Evolutionary conservation across 1,139 yeast genomes (phyloP), one percentile per base, ranked within the genome.

Genomic region (Arxiozyma heterogenica): DNA sequence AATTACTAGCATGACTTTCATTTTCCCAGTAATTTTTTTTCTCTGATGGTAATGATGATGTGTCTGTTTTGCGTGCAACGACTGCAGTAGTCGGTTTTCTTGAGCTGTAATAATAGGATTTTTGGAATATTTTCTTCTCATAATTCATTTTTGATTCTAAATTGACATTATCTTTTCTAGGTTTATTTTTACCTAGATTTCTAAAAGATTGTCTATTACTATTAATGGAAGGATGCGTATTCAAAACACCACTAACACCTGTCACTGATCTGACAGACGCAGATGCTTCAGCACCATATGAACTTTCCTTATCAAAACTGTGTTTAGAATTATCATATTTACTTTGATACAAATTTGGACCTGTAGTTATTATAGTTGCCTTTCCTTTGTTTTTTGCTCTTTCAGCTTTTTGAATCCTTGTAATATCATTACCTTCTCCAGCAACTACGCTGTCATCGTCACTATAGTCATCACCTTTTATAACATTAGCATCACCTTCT

Each of bases 181-280:
- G 4, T 46, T 21, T 46, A 21, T 30, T 25, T 20, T 46, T 51
- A 21, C 12, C 12, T 12, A 15, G 15, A 18, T 27, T 45, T n/a
- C 42, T n/a, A 39, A 25, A 18, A 6, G 44, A 12, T 21, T 39
- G 41, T 41, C 44, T 47, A 4, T 47, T 47, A 18, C 42, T 42
- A 6, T 43, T 47, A 18, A 15, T 21, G 12, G 11, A 17, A 6
- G 41, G 23, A 1, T 22, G 5, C 18, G 46, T 47, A 38, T 41
- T 49, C 27, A 57, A 48, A 5, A 57, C 54, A 25, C 59, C 59
- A 47, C 59, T 57, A 9, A 53, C 58, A 18, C 57, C 57, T 21
- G 59, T 57, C 3, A 57, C 49, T 17, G 59, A 57, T 39, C 55
- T 47, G 3, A 56, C 57, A 9, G 58, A 55, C 6, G 59, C 59